phyloP scores from a whole-genome alignment of 225 moss, liverwort and hornwort genomes.

The Antitrichia curtipendula region DNA sequence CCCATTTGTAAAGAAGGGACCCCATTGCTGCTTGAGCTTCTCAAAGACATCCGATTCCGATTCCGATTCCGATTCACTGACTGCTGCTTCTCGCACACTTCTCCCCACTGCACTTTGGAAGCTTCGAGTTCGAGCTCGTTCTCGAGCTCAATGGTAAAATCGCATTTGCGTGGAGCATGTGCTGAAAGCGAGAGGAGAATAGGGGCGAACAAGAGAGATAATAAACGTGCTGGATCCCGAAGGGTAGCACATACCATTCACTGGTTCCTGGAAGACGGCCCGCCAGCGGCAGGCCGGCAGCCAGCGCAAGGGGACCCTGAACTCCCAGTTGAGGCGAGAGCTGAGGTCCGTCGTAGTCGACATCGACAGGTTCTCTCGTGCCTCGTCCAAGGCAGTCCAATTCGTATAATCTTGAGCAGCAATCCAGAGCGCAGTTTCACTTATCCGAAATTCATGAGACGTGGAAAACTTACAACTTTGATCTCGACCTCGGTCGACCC shows the following conservation, averaged over 20 bases:
- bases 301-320: background rate
- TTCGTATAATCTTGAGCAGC: background rate
- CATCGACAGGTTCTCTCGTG: background rate
- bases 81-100: background rate
- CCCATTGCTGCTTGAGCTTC: background rate
- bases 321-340: background rate
- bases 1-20: background rate
- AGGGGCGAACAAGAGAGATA: too few species aligned
- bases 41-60: background rate
- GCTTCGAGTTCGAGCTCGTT: background rate
- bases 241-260: background rate
- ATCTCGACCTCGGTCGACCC: background rate
- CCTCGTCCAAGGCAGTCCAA: background rate
- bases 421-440: background rate
- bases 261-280: background rate
- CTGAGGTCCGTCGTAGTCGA: background rate
- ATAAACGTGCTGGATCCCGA: background rate
- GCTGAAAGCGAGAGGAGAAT: background rate
- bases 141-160: background rate
- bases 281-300: background rate
- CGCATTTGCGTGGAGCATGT: background rate
- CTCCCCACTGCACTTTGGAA: background rate
- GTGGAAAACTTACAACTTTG: background rate
- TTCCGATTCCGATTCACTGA: background rate
- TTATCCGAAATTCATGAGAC: background rate